These are phyloP conservation scores for Chalciporus sphaerocephalus DNA, from an alignment of 768 basidiomycete species.

Conservation along the genomic window DNA sequence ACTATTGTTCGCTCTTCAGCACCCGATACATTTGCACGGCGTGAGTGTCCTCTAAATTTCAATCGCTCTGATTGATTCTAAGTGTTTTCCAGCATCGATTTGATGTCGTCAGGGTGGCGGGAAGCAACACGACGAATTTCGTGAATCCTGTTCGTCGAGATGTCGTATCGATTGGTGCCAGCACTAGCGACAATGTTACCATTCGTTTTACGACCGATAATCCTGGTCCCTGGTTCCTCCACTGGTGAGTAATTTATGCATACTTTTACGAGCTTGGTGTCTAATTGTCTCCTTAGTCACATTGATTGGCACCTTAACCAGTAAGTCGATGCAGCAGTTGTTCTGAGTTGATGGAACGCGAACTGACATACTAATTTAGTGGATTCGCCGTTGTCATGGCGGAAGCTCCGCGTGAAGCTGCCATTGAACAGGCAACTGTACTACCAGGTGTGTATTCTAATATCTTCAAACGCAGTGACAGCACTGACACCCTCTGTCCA, in stretches of 20 bases:
- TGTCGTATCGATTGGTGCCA: slow-evolving; percentile 32
- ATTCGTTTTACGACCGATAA: slow-evolving; percentile 66
- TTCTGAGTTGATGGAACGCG: too few relatives aligned
- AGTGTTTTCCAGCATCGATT: slow-evolving; percentile 37
- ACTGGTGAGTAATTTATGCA: slow-evolving; percentile 13
- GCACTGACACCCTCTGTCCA: too few relatives aligned
- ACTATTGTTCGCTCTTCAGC: slow-evolving; percentile 16
- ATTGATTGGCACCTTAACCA: slow-evolving; percentile 18
- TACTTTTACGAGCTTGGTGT: background rate
- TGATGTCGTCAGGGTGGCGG: slow-evolving; percentile 38
- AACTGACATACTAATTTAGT: slow-evolving; percentile 6
- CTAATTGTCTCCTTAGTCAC: slow-evolving; percentile 13
- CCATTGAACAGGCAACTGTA: slow-evolving; percentile 2
- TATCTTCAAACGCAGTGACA: too few relatives aligned
- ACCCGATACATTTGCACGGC: slow-evolving; percentile 42
- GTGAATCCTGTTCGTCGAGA: slow-evolving; percentile 52
- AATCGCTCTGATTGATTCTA: background rate
- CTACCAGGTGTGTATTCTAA: slow-evolving; percentile 15
- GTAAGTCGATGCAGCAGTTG: too few relatives aligned
- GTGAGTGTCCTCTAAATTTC: slow-evolving; percentile 24
- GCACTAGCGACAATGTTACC: slow-evolving; percentile 36
- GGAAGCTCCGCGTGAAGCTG: slow-evolving; percentile 6
- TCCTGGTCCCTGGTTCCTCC: slow-evolving; percentile 32
- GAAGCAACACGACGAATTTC: slow-evolving; percentile 38
- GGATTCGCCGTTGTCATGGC: slow-evolving; percentile 22